Base-by-base conservation (phyloP, 106 monocot species). In the Dendrobium officinale region DNA sequence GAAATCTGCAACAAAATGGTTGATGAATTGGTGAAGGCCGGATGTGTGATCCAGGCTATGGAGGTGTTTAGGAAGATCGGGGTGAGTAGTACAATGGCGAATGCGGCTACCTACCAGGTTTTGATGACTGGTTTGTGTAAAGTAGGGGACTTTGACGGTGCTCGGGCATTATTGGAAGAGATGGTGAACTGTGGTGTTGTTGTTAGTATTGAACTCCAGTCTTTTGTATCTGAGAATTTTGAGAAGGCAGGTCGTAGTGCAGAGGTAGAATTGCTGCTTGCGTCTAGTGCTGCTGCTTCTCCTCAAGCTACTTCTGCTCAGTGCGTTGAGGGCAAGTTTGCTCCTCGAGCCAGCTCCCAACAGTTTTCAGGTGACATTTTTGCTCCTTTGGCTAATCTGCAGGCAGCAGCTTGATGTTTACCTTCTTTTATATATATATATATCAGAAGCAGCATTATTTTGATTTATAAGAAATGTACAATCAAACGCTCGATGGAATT, bases 1-100 rank as follows among this genome's bases (percentile, higher is more conserved):
- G 84, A 58, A n/a, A 86, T 89, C 58, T 90, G 86, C 85, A 92
- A 95, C 58, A 87, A 80, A 68, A 67, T 95, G 68, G 86, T 92
- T 68, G 84, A 87, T 67, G 92, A 88, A 24, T 75, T 95, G 80
- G 84, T 86, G 59, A 90, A 92, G 81, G 86, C 83, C 4, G 90
- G 84, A 16, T 64, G 61, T 27, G 67, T 82, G 10, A 59, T 41
- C 20, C 61, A 73, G 61, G 95, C 90, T 4, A 20, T 81, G 80
- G 84, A 89, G 68, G 75, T 90, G 20, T 83, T 89, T 61, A 84
- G 82, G 73, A 89, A 83, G 77, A 90, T 95, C 92, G 67, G 47
- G 70, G 90, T 91, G 81, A 89, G 61, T 37, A 89, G 88, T 22
- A 20, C 88, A 29, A 89, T 73, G 26, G 92, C 92, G 20, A 85